Evolutionary conservation across 441 rosid genomes (phyloP).

Genomic region (Capsella rubella): DNA sequence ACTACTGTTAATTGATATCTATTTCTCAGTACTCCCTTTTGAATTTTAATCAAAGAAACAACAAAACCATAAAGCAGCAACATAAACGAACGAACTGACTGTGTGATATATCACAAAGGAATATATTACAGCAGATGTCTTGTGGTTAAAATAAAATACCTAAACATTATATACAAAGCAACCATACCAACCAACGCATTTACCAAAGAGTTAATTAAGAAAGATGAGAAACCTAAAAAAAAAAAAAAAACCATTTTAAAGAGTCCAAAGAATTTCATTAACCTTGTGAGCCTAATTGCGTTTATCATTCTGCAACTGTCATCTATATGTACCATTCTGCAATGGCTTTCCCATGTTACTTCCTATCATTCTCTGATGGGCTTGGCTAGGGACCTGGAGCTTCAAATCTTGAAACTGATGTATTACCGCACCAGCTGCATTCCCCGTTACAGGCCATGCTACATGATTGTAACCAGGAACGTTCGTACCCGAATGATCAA

Average conservation of each 20-base stretch:
- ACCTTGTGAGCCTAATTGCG: constrained; percentile 34
- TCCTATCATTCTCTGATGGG: constrained; percentile 32
- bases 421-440: constrained; percentile 37
- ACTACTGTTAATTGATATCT: neutral
- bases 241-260: constrained; percentile 2
- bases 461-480: constrained; percentile 39
- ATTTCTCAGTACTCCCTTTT: neutral
- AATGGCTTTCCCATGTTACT: constrained; percentile 25
- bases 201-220: constrained; percentile 25
- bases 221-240: constrained; percentile 25
- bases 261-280: constrained; percentile 43
- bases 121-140: constrained; percentile 37
- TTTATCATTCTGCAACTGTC: constrained; percentile 31
- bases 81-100: neutral
- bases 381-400: constrained; percentile 32
- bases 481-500: constrained; percentile 39
- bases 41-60: neutral
- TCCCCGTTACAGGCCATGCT: constrained; percentile 42
- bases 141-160: constrained; percentile 21
- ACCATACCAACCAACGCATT: constrained; percentile 31
- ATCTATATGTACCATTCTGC: constrained; percentile 34
- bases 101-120: constrained; percentile 18
- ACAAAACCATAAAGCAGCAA: neutral
- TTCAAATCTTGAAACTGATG: constrained; percentile 41
- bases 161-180: constrained; percentile 38